phyloP scores from a whole-genome alignment of 2,329 filamentous ascomycete species.

The Sphaerulina vaccinii region DNA sequence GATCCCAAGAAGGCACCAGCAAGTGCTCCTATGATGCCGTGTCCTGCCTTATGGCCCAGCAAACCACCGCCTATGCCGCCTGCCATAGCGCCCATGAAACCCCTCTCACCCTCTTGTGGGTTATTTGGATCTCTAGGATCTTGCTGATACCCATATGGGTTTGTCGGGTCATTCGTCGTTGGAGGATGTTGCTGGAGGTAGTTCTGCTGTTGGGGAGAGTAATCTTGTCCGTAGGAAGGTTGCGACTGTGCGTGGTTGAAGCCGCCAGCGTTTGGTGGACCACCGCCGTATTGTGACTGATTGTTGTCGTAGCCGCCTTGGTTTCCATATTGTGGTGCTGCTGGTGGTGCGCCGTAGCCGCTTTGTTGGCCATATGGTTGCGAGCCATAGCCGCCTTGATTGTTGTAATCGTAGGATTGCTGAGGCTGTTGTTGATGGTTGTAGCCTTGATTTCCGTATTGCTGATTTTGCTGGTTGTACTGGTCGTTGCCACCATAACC shows the following conservation, averaged over 20 bases:
- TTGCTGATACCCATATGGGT: conserved; percentile 39
- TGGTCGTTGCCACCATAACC: conserved; percentile 30
- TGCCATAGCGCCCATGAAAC: conserved; percentile 56
- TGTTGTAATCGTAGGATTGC: conserved; percentile 26
- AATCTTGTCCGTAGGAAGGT: conserved; percentile 26
- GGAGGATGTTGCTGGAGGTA: conserved; percentile 25
- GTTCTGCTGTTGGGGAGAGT: conserved; percentile 22
- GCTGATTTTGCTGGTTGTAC: conserved; percentile 29
- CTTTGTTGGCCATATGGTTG: conserved; percentile 24
- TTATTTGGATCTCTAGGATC: conserved; percentile 42
- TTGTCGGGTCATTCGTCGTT: conserved; percentile 36
- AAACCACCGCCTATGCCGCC: conserved; percentile 59
- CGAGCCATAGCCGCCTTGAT: conserved; percentile 27
- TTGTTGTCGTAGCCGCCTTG: conserved; percentile 25
- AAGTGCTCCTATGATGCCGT: conserved; percentile 55
- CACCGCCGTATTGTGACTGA: conserved; percentile 15
- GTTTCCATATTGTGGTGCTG: conserved; percentile 22
- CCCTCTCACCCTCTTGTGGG: conserved; percentile 56
- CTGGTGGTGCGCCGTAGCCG: conserved; percentile 27
- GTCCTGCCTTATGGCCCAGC: conserved; percentile 57
- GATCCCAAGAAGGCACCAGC: conserved; percentile 58
- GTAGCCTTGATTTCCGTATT: conserved; percentile 2
- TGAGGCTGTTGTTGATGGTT: conserved; percentile 21
- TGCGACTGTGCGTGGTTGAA: conserved; percentile 29
- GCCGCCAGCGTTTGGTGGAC: conserved; percentile 33